Percentiles rank a stretch among this genome's conserved stretches.
Evolutionary conservation across 768 basidiomycete species (phyloP).

Genomic region (Kwoniella heveanensis): DNA sequence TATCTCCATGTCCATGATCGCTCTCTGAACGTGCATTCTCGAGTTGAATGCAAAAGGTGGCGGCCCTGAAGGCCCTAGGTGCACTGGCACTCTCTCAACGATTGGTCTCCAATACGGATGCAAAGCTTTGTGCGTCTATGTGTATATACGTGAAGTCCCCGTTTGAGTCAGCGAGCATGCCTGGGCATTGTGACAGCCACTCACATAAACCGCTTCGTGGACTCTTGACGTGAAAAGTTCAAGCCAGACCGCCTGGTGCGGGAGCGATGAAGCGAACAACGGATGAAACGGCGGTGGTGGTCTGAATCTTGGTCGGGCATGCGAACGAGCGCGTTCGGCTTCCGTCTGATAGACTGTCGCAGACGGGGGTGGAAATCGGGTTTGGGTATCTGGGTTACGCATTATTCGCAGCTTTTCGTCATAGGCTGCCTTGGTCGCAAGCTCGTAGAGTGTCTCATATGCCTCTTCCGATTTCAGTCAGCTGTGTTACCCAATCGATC

Average conservation of each 20-base stretch:
- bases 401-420: conserved; percentile 21
- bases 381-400: conserved; percentile 1
- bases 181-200: no score
- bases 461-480: not conserved
- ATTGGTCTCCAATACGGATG: conserved; percentile 14
- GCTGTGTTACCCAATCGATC: not conserved
- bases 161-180: no score
- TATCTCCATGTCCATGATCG: conserved; percentile 15
- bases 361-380: not conserved
- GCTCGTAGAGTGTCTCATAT: conserved; percentile 29
- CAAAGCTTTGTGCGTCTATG: not conserved
- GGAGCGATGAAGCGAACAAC: not conserved
- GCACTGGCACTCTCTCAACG: not conserved
- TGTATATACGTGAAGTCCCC: not conserved
- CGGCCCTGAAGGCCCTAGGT: not conserved
- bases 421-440: conserved; percentile 17
- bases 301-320: conserved; percentile 10
- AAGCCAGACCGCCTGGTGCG: not conserved
- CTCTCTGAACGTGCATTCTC: conserved; percentile 9
- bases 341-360: not conserved
- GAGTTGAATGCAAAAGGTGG: not conserved
- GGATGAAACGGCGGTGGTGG: conserved; percentile 11
- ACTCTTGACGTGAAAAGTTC: not conserved
- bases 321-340: not conserved
- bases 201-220: conserved; percentile 6